Percentiles rank a stretch among this genome's conserved stretches.
Evolutionary conservation across 106 monocot genomes (phyloP).

Genomic region (Platanthera guangdongensis): DNA sequence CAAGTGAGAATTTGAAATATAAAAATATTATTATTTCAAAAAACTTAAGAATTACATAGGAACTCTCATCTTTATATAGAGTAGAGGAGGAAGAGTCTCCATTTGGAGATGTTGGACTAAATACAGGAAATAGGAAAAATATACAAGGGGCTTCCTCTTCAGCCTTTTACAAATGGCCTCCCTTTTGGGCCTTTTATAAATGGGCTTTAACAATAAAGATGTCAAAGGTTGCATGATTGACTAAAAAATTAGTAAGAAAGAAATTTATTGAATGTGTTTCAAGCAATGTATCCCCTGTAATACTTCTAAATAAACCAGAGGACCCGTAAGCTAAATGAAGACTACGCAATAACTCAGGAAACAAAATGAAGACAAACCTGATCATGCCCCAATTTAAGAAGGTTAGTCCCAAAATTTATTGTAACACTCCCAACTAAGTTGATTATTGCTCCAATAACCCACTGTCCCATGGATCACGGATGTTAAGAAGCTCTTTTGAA

Average conservation of each 20-base stretch:
- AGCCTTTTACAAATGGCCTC: too few species aligned
- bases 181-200: too few species aligned
- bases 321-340: neutral
- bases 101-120: too few species aligned
- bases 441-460: slow-evolving; percentile 93
- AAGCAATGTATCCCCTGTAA: neutral
- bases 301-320: neutral
- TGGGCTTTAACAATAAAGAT: too few species aligned
- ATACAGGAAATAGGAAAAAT: too few species aligned
- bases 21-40: too few species aligned
- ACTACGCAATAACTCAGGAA: neutral
- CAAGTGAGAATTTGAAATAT: too few species aligned
- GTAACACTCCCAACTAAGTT: slow-evolving; percentile 89
- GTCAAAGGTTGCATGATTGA: neutral
- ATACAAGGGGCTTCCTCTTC: too few species aligned
- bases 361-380: slow-evolving; percentile 41
- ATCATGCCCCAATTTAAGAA: slow-evolving; percentile 98
- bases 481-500: slow-evolving; percentile 8
- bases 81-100: too few species aligned
- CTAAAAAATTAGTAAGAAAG: neutral
- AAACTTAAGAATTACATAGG: too few species aligned
- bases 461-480: slow-evolving; percentile 72
- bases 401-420: slow-evolving; percentile 98
- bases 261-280: neutral
- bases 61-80: too few species aligned